Base-by-base conservation (phyloP, 352 stramenopile genomes). In the Pythium grandisporangium region DNA sequence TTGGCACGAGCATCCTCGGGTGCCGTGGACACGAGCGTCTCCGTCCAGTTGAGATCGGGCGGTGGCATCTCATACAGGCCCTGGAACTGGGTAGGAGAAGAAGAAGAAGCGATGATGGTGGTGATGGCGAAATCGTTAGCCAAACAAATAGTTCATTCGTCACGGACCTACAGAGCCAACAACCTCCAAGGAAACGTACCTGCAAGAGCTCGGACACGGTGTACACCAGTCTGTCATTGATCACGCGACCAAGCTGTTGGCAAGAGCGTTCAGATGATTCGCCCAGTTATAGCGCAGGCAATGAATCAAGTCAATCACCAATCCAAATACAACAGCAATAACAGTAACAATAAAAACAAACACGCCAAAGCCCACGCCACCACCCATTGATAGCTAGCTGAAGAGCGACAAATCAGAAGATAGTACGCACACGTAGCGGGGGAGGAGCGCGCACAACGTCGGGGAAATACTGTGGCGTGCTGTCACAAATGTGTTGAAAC, bases 31-130 rank as follows among this genome's bases (percentile, higher is more conserved):
- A 63, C 63, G n/a, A 84, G 62, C 30, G 72, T 82, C 33, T 85
- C 64, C 1, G 65, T 73, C 58, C 59, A 84, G 24, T 70, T 61
- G 42, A 90, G 70, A 29, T 76, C 58, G 5, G 61, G 55, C 29
- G 77, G 77, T 51, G 81, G 73, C 67, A 66, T 77, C 41, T 67
- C 48, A 23, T 78, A 90, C 34, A 90, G 55, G 27, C 64, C 57
- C 49, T 85, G 73, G 46, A 87, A 90, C 73, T 87, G 37, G 13
- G n/a, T n/a, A n/a, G n/a, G n/a, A n/a, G n/a, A n/a, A n/a, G n/a
- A n/a, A n/a, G n/a, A n/a, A n/a, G n/a, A n/a, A n/a, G n/a, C n/a
- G n/a, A n/a, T n/a, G n/a, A n/a, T n/a, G n/a, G n/a, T n/a, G n/a
- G n/a, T 34, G 7, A n/a, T 6, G 17, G 19, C 8, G 11, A 16